Evolutionary conservation across 495 filamentous ascomycete genomes (phyloP), one percentile per base, ranked within the genome.

Genomic region (Talaromyces liani): DNA sequence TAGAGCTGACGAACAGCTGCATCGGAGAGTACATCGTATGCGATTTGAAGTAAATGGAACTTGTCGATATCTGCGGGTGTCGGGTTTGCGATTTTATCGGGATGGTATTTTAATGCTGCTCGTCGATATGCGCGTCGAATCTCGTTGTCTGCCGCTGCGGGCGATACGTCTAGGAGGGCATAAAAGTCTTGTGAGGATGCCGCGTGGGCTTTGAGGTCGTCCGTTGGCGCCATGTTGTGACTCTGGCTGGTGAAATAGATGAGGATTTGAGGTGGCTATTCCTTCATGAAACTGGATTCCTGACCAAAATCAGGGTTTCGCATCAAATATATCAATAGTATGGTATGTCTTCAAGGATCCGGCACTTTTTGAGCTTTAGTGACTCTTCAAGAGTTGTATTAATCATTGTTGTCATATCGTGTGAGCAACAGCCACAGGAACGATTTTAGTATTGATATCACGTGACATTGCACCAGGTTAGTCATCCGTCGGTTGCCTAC

Each of bases 71-170:
- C 86, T 45, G 77, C 78, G 9, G 76, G 69, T 34, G 77, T 78
- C 24, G 85, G 79, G 68, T 82, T 83, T 45, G 81, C 73, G 69
- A 88, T 83, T 75, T 88, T 89, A 80, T 96, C 93, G 9, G 94
- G 94, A 73, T 98, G 94, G 72, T 91, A 91, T 72, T 89, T 91
- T 9, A 97, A 80, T 0, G 95, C 91, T 4, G 91, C 89, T 71
- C 89, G 91, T 39, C 92, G 87, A 78, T 96, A 98, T 55, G 91
- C 91, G 60, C 87, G 85, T 62, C 92, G 90, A 69, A 98, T 85
- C 65, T 96, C 89, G 31, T 85, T 73, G 33, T 87, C 82, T 10
- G 82, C 82, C 27, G 88, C 85, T 18, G 84, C 81, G 45, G 82
- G 80, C 16, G 83, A 79, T 55, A 97, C 70, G 24, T 80, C 83